A percentile compares a stretch with the other conserved stretches of the same genome.
phyloP scores from a whole-genome alignment of 371 early-diverging fungal genomes.

The Mortierella sp. region DNA sequence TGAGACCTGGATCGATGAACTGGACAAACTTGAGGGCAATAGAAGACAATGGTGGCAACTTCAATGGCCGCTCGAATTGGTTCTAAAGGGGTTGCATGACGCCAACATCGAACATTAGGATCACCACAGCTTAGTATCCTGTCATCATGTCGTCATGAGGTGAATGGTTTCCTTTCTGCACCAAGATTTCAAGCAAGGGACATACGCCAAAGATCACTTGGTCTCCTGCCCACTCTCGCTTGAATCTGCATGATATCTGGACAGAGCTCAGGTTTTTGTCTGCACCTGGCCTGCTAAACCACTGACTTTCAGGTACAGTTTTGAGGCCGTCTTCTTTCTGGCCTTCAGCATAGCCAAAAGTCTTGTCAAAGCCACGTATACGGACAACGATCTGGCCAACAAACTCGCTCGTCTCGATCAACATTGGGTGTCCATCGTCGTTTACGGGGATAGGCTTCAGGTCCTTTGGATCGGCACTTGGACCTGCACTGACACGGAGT shows the following conservation, averaged over 20 bases:
- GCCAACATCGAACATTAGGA: no score
- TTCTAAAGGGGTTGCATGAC: constrained; percentile 44
- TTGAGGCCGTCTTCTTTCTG: constrained; percentile 56
- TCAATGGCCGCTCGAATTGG: constrained; percentile 75
- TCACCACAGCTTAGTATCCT: no score
- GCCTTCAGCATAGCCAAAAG: constrained; percentile 61
- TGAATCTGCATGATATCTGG: constrained; percentile 77
- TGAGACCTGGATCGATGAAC: constrained; percentile 83
- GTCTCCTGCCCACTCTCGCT: constrained; percentile 68
- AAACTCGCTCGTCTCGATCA: constrained; percentile 72
- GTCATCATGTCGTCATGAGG: neutral
- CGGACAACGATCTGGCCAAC: constrained; percentile 76
- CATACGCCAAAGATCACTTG: constrained; percentile 77
- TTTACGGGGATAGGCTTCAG: constrained; percentile 69
- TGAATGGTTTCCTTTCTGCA: no score
- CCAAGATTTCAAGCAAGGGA: no score
- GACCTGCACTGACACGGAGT: constrained; percentile 71
- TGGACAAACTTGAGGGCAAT: constrained; percentile 79
- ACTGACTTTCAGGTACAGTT: constrained; percentile 41
- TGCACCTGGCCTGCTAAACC: constrained; percentile 61
- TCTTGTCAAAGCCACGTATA: constrained; percentile 57
- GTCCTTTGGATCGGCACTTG: constrained; percentile 58
- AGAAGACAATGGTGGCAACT: constrained; percentile 78
- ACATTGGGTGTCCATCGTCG: constrained; percentile 70
- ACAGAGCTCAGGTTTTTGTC: constrained; percentile 72